Base-by-base conservation (phyloP, 352 stramenopile species). In the Pythium sp. region DNA sequence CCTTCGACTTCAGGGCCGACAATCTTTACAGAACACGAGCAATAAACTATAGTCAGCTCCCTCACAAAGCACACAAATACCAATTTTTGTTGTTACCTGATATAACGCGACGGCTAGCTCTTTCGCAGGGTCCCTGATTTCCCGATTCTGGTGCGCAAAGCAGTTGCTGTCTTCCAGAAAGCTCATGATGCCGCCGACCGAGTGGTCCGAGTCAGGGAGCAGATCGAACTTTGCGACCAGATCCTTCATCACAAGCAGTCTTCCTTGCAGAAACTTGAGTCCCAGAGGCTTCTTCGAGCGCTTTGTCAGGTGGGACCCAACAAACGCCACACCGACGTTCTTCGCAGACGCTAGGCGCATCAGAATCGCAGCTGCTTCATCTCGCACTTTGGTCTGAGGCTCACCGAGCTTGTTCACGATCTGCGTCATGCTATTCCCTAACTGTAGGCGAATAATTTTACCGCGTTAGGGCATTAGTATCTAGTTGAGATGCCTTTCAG, bases 111-210 rank as follows among this genome's bases (percentile, higher is more conserved):
- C 88, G 2, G 84, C 84, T 46, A 98, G 82, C 9, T 97, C 87
- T 71, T 97, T 97, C 22, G 87, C 89, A 28, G 78, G 78, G 55
- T 98, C 91, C 18, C 93, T 86, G 15, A 98, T 91, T 38, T 98
- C 91, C 26, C 81, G 82, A 53, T 89, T 93, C 62, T 92, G 89
- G 62, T 98, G 93, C 9, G 78, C 78, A 67, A 97, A 93, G 43
- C 80, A 92, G 53, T 95, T 91, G 58, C 76, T 86, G 62, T 93
- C 86, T 62, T 95, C 90, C 1, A 95, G 63, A 67, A 96, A 94
- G 12, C 73, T 76, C 78, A 97, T 89, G 41, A 97, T 81, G 3
- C 75, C 79, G 63, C 75, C 57, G 9, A 85, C 68, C 5, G 85
- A 91, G 57, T 85, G 79, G 26, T 92, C 78, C 18, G 71, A 79